Conservation (phyloP, 495 filamentous ascomycete species). For the Neurospora discreta region DNA sequence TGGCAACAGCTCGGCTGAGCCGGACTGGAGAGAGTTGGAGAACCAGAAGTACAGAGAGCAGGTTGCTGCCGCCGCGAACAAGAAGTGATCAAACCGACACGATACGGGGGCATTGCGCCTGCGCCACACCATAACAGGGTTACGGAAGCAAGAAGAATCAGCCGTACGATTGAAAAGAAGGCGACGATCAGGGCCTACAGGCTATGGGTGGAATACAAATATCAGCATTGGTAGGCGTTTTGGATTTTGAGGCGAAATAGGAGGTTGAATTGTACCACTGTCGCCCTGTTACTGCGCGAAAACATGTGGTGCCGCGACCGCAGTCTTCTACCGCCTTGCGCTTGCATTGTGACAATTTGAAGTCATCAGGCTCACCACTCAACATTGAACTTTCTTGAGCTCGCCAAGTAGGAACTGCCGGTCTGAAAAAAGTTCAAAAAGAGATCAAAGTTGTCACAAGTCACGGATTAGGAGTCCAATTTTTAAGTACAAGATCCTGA, state of each 20-base stretch:
- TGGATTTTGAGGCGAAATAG: not conserved
- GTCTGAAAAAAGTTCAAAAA: not conserved
- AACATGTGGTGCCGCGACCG: too few relatives aligned
- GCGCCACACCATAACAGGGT: not conserved
- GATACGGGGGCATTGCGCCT: not conserved
- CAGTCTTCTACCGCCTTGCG: not conserved
- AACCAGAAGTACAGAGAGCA: constrained; percentile 40
- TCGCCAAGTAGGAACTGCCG: not conserved
- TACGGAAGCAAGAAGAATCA: not conserved
- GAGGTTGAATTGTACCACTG: not conserved
- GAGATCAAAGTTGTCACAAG: not conserved
- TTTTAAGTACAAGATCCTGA: not conserved
- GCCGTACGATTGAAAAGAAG: not conserved
- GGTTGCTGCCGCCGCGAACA: constrained; percentile 7
- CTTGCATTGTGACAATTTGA: not conserved
- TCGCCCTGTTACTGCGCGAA: not conserved
- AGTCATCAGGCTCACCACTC: not conserved
- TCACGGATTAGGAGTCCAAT: not conserved
- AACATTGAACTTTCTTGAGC: not conserved
- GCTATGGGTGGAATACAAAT: not conserved
- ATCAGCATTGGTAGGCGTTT: not conserved
- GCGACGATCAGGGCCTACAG: not conserved
- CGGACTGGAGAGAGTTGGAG: constrained; percentile 46
- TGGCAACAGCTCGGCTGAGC: constrained; percentile 38
- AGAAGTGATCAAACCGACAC: constrained; percentile 9